phyloP scores from a whole-genome alignment of 257 asterid genomes.

The Primulina tabacum region DNA sequence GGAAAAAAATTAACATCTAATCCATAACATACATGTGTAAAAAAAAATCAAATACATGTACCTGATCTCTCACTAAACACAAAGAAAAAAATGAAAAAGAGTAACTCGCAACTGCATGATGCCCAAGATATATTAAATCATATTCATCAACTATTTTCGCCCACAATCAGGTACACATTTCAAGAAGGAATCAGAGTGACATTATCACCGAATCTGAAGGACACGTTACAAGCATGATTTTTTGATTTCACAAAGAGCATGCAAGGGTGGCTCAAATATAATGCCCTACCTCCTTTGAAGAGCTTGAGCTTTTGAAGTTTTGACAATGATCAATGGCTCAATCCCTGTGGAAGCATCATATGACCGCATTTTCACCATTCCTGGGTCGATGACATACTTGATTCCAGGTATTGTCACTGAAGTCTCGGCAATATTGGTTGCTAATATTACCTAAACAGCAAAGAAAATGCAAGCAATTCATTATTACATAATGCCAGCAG shows the following conservation, averaged over 20 bases:
- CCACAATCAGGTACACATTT: constrained; percentile 8
- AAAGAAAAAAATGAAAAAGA: neutral
- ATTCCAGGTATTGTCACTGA: constrained; percentile 98
- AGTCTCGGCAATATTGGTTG: constrained; percentile 98
- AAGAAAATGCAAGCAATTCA: constrained; percentile 27
- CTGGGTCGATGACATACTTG: constrained; percentile 95
- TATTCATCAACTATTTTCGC: constrained; percentile 16
- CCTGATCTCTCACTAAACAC: constrained; percentile 5
- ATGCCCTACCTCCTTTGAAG: constrained; percentile 79
- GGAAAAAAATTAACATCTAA: neutral
- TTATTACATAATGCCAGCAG: neutral
- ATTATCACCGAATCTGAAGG: neutral
- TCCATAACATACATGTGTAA: neutral
- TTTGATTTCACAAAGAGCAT: neutral
- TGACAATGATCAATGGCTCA: constrained; percentile 81
- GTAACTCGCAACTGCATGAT: neutral
- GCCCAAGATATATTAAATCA: neutral
- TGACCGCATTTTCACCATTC: constrained; percentile 90
- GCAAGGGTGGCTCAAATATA: constrained; percentile 15
- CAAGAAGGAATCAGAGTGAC: neutral
- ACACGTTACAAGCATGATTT: constrained; percentile 4
- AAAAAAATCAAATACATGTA: neutral
- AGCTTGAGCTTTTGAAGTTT: constrained; percentile 96
- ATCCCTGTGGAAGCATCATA: constrained; percentile 80
- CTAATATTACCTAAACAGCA: constrained; percentile 62